Evolutionary conservation across 1,284 basidiomycete species (phyloP), one percentile per base, ranked within the genome.

Genomic region (Somion occarium): DNA sequence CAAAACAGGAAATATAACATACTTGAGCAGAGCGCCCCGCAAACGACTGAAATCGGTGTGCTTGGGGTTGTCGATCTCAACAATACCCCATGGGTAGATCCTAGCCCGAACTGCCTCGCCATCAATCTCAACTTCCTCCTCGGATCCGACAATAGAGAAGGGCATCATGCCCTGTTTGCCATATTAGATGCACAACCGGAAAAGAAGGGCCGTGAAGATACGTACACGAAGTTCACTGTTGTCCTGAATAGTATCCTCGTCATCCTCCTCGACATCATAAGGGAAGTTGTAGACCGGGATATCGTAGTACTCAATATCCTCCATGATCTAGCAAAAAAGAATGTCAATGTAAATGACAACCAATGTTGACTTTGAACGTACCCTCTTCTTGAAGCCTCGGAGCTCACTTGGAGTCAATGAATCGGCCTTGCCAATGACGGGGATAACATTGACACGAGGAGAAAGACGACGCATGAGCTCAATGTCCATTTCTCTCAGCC

Each of bases 281-380:
- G 97, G 97, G 82, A 99, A 99, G 76, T 99, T 99, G 80, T 99
- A 99, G 43, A 99, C 90, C 4, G 97, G 96, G 61, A 99, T 99
- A 59, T 90, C 88, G 67, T 99, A 98, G 76, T 98, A 83, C 66
- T 98, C 96, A 60, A 99, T 98, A 68, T 99, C 96, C 73, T 99
- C 95, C 94, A 98, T 98, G 65, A 99, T 87, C 91, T 95, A 60
- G n/a, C n/a, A n/a, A n/a, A n/a, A n/a, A 19, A 44, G n/a, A 30
- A 24, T 30, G 38, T 15, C 22, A n/a, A 56, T 22, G 44, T 51
- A 37, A 44, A 56, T 41, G 30, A 22, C 15, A 37, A 22, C 19
- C 42, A 34, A 53, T 20, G 56, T 41, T 24, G 26, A 44, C 38
- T 44, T 52, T 20, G 23, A 12, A 25, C 83, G 60, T 56, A 94